These are phyloP conservation scores for Wickerhamomyces alni DNA, from an alignment of 805 yeast species.

Conservation along the genomic window DNA sequence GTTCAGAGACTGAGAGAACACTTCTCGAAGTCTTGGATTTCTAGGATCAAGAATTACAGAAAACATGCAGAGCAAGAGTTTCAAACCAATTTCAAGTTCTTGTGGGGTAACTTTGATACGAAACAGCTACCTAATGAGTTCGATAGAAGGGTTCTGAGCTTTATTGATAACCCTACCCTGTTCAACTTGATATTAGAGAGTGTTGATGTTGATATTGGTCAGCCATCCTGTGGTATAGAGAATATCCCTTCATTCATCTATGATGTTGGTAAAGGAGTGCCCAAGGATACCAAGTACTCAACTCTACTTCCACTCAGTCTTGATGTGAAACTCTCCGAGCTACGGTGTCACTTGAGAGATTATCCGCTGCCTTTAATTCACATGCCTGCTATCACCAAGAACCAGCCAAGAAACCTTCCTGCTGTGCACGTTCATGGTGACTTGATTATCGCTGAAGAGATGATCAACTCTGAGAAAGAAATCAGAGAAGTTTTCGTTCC, in stretches of 20 bases:
- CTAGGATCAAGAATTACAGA: constrained; percentile 47
- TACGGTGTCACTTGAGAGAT: constrained; percentile 71
- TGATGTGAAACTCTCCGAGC: constrained; percentile 51
- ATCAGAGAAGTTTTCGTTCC: constrained; percentile 60
- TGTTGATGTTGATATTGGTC: constrained; percentile 39
- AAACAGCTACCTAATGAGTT: constrained; percentile 31
- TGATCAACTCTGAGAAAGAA: constrained; percentile 42
- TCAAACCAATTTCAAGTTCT: constrained; percentile 30
- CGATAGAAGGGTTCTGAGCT: constrained; percentile 41
- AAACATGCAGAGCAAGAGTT: constrained; percentile 34
- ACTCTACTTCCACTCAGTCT: constrained; percentile 59
- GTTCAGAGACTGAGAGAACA: constrained; percentile 32
- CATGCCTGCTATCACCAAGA: constrained; percentile 48
- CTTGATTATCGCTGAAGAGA: constrained; percentile 62
- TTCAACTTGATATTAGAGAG: constrained; percentile 45
- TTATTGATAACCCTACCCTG: constrained; percentile 44
- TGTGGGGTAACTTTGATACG: constrained; percentile 35
- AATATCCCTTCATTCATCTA: constrained; percentile 57
- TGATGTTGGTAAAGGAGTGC: constrained; percentile 78
- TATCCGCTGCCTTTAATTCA: constrained; percentile 80
- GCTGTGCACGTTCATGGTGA: constrained; percentile 50
- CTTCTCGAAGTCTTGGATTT: constrained; percentile 66
- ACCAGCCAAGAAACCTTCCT: constrained; percentile 20
- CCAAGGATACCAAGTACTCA: constrained; percentile 62
- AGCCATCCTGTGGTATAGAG: constrained; percentile 45